phyloP scores from a whole-genome alignment of 2,329 filamentous ascomycete genomes.

The Alternaria solani region DNA sequence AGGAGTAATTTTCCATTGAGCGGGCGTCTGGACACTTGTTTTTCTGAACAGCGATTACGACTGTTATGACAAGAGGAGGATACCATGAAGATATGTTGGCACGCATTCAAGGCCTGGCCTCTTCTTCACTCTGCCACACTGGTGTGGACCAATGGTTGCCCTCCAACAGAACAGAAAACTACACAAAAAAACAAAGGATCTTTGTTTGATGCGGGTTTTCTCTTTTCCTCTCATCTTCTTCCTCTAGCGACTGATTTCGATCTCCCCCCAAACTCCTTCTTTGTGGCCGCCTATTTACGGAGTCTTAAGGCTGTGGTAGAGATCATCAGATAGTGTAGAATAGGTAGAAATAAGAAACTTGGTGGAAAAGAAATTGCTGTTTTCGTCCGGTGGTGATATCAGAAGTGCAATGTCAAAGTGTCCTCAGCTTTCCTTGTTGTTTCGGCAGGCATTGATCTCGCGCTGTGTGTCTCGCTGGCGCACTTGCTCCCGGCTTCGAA shows the following conservation, averaged over 20 bases:
- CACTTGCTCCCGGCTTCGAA: neutral
- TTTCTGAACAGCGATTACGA: conserved; percentile 27
- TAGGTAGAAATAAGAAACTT: conserved; percentile 25
- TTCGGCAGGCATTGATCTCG: neutral
- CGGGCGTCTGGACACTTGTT: conserved; percentile 23
- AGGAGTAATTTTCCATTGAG: conserved; percentile 12
- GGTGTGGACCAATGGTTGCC: conserved; percentile 22
- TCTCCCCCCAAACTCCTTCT: conserved; percentile 47
- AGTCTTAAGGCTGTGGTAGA: conserved; percentile 41
- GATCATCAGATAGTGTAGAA: conserved; percentile 46
- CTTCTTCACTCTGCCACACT: conserved; percentile 21
- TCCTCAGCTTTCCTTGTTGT: neutral
- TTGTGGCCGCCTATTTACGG: conserved; percentile 17
- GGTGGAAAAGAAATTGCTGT: conserved; percentile 7
- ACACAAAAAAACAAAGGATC: conserved; percentile 43
- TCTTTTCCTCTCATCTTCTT: neutral
- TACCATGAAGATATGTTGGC: conserved; percentile 9
- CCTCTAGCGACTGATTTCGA: conserved; percentile 37
- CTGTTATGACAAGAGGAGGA: conserved; percentile 26
- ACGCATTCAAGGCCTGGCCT: conserved; percentile 24
- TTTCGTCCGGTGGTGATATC: neutral
- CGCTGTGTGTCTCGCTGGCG: neutral
- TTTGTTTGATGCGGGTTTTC: conserved; percentile 35
- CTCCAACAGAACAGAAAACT: conserved; percentile 46
- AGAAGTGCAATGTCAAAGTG: neutral